Conservation (phyloP, 202 grass and related monocot genomes). For the Brachypodium distachyon region DNA sequence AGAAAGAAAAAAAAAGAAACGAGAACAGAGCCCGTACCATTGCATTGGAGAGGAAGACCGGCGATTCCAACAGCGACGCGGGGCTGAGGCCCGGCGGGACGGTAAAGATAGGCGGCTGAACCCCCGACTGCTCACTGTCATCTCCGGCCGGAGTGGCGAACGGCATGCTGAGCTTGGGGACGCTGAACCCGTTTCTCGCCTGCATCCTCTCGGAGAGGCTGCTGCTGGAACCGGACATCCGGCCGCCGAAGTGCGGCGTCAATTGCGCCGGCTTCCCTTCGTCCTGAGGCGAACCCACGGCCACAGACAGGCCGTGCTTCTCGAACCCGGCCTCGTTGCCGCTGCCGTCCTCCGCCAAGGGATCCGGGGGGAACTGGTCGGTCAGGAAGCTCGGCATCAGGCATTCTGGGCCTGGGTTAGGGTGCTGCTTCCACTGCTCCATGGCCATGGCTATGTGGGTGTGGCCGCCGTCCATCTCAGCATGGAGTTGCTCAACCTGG, state of each 20-base stretch:
- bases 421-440: slow-evolving; percentile 53
- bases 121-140: slow-evolving; percentile 19
- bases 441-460: slow-evolving; percentile 18
- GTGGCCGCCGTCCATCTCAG: slow-evolving; percentile 36
- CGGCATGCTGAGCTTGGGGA: slow-evolving; percentile 50
- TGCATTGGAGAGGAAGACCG: slow-evolving; percentile 80
- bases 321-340: slow-evolving; percentile 7
- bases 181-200: slow-evolving; percentile 59
- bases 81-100: slow-evolving; percentile 91
- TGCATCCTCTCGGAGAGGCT: slow-evolving; percentile 69
- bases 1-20: too few relatives aligned
- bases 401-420: slow-evolving; percentile 28
- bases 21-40: slow-evolving; percentile 41
- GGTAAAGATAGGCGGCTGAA: slow-evolving; percentile 59
- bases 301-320: slow-evolving; percentile 32
- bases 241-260: slow-evolving; percentile 31
- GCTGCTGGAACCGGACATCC: slow-evolving; percentile 15
- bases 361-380: slow-evolving; percentile 29
- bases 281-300: slow-evolving; percentile 2
- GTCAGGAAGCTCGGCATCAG: slow-evolving; percentile 31
- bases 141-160: background rate
- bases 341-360: background rate
- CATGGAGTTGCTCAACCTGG: background rate
- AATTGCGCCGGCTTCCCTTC: slow-evolving; percentile 5
- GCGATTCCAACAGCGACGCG: slow-evolving; percentile 74